Evolutionary conservation across 2,329 filamentous ascomycete species (phyloP), one percentile per base, ranked within the genome.

Genomic region (Trichoderma sp.): DNA sequence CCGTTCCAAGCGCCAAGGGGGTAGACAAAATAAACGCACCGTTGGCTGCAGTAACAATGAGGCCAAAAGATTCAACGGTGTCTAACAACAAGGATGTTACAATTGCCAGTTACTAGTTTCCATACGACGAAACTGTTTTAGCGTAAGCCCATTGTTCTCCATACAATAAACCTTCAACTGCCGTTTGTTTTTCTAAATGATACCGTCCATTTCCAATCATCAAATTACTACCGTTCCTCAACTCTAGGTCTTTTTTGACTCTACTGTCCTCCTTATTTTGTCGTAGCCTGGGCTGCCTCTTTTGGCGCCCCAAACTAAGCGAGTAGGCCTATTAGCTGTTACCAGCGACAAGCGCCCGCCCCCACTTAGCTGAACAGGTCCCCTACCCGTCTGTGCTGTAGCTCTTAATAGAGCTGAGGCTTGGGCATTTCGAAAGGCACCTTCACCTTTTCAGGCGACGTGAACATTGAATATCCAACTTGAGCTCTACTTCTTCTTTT

Each of bases 271-370:
- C 59, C 18, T 62, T 62, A 62, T 33, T 33, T n/a, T 62, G 24
- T 33, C 59, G 31, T 31, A 33, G 14, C 31, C 38, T 5, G 64
- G 24, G 65, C 41, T 68, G 41, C 41, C 64, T 66, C 64, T 65
- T 65, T 65, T 63, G 60, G 60, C 60, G 60, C 31, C 24, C 6
- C 60, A 35, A 35, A 18, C 16, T 31, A 29, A 35, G 62, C 62
- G 33, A 29, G 33, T 41, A 45, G 24, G 16, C 41, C 41, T 45
- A n/a, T 45, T 35, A 27, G 56, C 53, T 45, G 56, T 59, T 72
- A 59, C n/a, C 16, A 62, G 38, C 56, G 38, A 14, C 68, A 72
- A 50, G 68, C 68, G 68, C 68, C 68, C 59, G 68, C 59, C 68
- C 59, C 68, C 68, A 72, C 65, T 21, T 38, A 24, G 65, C 65